Evolutionary conservation across 2,329 filamentous ascomycete species (phyloP), one percentile per base, ranked within the genome.

Genomic region (Amphichorda felina): DNA sequence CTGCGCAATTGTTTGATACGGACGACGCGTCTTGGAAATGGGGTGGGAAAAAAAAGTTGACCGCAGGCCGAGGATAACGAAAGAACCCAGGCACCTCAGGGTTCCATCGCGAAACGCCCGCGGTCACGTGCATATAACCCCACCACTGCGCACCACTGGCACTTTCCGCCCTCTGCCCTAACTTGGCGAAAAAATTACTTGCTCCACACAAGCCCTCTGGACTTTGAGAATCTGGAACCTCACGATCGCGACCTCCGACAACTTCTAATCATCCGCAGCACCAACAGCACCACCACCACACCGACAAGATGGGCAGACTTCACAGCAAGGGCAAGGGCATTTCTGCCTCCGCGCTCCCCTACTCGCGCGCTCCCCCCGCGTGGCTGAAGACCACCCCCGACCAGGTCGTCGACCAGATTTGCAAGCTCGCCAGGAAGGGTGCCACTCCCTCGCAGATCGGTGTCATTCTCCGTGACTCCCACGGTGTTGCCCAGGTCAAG

Each of bases 281-380:
- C 26, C 40, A 43, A 39, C 35, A 42, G 39, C 39, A 44, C 43
- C 47, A 45, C 50, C 49, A 53, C 52, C 48, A 56, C 54, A 55
- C 60, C 60, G 63, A 57, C 66, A 83, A 67, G 51, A 94, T 94
- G 86, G 86, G 88, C 81, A 81, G 89, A 76, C 81, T 96, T 82
- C 93, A 98, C 82, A 84, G 76, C 78, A 94, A 95, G 60, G 89
- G 91, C 74, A 96, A 96, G 85, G 93, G 91, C 69, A 98, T 98
- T 71, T 87, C 86, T 51, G 70, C 85, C 70, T 94, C 86, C 46
- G 86, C 91, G 58, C 71, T 96, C 68, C 91, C 93, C 61, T 98
- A 96, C 81, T 94, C 86, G 52, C 89, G 91, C 72, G 79, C 76
- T 55, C 64, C 87, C 47, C 89, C 91, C 44, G 76, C 88, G 53